phyloP scores from a whole-genome alignment of 805 yeast genomes.

The Yarrowia bubula region DNA sequence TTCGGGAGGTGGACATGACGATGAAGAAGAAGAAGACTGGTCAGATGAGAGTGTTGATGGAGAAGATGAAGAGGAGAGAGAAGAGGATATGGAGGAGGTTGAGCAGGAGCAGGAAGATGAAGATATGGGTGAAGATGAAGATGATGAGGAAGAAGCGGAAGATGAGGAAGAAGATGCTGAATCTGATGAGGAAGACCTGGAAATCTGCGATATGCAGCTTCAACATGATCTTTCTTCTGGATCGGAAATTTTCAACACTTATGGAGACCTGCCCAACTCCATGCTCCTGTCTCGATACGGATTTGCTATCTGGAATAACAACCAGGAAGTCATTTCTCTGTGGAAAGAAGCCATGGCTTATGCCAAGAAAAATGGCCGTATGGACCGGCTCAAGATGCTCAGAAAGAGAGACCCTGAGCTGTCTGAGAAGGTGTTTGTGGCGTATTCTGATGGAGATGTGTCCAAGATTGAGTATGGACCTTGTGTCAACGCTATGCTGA shows the following conservation, averaged over 20 bases:
- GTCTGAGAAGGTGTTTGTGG: constrained; percentile 31
- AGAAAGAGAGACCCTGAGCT: constrained; percentile 39
- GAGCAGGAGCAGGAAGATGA: constrained; percentile 26
- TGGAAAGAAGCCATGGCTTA: constrained; percentile 49
- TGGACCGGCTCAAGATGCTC: constrained; percentile 46
- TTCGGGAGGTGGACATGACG: constrained; percentile 30
- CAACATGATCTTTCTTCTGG: constrained; percentile 44
- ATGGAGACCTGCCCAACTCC: constrained; percentile 71
- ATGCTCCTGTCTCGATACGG: constrained; percentile 75
- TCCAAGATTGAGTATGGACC: constrained; percentile 29
- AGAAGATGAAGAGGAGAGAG: background rate
- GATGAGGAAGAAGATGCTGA: constrained; percentile 32
- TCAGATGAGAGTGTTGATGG: background rate
- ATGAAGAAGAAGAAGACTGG: constrained; percentile 27
- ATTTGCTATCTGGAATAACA: constrained; percentile 56
- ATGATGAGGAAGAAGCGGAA: constrained; percentile 28
- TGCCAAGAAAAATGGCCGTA: constrained; percentile 37
- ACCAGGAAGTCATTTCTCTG: constrained; percentile 57
- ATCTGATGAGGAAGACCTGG: constrained; percentile 32
- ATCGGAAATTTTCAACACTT: constrained; percentile 74
- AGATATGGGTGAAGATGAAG: constrained; percentile 33
- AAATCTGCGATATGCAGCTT: constrained; percentile 68
- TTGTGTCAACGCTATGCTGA: constrained; percentile 30
- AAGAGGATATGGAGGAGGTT: background rate
- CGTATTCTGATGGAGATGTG: constrained; percentile 29